Evolutionary conservation across 345 rosid species (phyloP), one percentile per base, ranked within the genome.

Genomic region (Ceriops tagal): DNA sequence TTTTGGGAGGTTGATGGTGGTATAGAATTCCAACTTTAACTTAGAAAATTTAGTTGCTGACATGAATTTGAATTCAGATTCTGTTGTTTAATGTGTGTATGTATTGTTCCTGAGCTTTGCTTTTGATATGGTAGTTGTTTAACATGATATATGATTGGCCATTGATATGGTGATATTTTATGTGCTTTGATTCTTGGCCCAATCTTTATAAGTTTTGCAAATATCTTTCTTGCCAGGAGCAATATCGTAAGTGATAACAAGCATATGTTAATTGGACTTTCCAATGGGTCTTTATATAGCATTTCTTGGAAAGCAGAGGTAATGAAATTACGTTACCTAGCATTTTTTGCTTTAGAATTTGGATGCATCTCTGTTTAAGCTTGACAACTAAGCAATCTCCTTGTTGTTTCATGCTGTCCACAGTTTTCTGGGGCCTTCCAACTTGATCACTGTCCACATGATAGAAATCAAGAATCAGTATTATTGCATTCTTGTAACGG

Each of bases 301-400:
- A 84, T 91, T 66, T 93, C 98, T 27, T 93, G 98, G 98, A 93
- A 91, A 76, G 98, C 96, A 64, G 97, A 93, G 98, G 98, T 93
- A 89, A 78, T 73, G 30, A 21, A 32, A 58, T 13, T 43, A 43
- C 0, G 19, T 43, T 13, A 0, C 49, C 16, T 18, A 13, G 49
- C 19, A 0, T 13, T 5, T 43, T 43, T 43, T 43, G 49, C 49
- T 43, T 43, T 43, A 13, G 49, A 43, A 43, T 43, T 43, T 43
- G 15, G 49, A 43, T 13, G 19, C 4, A 43, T 13, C 49, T 43
- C 18, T 13, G 18, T 43, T 43, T 13, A 43, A 43, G 15, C 49
- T 43, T 43, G 49, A 43, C 49, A 13, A 43, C 58, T 21, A 7
- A 52, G 47, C 62, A 58, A 67, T 31, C 53, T 58, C 52, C 34